phyloP scores from a whole-genome alignment of 192 early-diverging fungal genomes.

The Umbelopsis sp. region DNA sequence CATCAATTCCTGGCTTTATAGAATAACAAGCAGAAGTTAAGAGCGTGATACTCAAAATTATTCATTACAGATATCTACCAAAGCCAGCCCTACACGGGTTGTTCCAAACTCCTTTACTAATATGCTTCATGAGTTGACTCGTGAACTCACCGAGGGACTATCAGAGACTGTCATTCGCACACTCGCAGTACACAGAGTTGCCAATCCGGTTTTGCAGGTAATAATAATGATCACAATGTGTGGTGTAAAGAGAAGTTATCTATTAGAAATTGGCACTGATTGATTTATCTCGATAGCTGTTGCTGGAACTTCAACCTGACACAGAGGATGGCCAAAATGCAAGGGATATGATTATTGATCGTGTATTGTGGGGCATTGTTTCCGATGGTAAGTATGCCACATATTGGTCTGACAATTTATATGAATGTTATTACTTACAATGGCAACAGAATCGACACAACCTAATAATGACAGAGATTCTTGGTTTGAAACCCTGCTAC shows the following conservation, averaged over 20 bases:
- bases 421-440: not conserved
- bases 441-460: not conserved
- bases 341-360: conserved; percentile 53
- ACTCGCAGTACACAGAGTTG: conserved; percentile 66
- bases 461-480: conserved; percentile 44
- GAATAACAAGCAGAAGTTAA: too few relatives aligned
- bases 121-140: conserved; percentile 57
- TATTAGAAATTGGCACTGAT: not conserved
- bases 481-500: conserved; percentile 59
- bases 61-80: not conserved
- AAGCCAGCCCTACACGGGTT: conserved; percentile 40
- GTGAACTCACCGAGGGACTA: conserved; percentile 48
- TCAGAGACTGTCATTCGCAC: conserved; percentile 54
- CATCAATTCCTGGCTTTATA: not conserved
- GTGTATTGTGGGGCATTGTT: conserved; percentile 57
- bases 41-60: too few relatives aligned
- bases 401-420: too few relatives aligned
- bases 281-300: conserved; percentile 13
- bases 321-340: conserved; percentile 42
- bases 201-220: conserved; percentile 81
- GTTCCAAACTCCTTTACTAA: conserved; percentile 68
- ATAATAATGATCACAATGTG: conserved; percentile 12
- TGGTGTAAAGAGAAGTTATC: not conserved
- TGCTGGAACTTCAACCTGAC: conserved; percentile 35
- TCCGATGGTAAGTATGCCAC: conserved; percentile 37